phyloP scores from a whole-genome alignment of 495 filamentous ascomycete species.

The Trichoderma asperelloides region DNA sequence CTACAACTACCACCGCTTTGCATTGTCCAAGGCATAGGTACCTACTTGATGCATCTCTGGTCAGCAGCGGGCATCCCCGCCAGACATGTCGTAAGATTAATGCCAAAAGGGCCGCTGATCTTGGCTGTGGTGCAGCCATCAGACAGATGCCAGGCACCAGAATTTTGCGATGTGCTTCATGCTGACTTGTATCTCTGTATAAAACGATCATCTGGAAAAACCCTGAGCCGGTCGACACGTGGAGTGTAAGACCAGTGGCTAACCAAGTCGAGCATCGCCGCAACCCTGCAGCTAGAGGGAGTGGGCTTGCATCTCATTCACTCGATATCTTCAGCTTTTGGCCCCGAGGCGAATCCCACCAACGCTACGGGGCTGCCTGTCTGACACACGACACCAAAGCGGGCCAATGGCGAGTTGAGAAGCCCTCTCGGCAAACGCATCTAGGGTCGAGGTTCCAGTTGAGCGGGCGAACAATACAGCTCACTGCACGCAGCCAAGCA shows the following conservation, averaged over 20 bases:
- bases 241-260: constrained; percentile 3
- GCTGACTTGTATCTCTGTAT: not conserved
- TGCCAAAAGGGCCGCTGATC: not conserved
- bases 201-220: not conserved
- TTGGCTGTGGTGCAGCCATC: no score
- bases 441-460: not conserved
- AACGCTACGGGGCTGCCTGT: not conserved
- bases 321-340: not conserved
- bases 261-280: not conserved
- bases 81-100: not conserved
- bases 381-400: not conserved
- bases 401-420: not conserved
- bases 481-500: not conserved
- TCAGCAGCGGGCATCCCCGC: not conserved
- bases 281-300: not conserved
- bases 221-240: not conserved
- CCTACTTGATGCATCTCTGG: no score
- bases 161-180: not conserved
- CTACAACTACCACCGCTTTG: not conserved
- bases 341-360: not conserved
- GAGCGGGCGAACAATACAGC: not conserved
- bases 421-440: not conserved
- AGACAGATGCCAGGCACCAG: no score
- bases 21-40: no score
- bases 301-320: not conserved